phyloP scores from a whole-genome alignment of 1,284 basidiomycete genomes.

The Leccinum huronense region DNA sequence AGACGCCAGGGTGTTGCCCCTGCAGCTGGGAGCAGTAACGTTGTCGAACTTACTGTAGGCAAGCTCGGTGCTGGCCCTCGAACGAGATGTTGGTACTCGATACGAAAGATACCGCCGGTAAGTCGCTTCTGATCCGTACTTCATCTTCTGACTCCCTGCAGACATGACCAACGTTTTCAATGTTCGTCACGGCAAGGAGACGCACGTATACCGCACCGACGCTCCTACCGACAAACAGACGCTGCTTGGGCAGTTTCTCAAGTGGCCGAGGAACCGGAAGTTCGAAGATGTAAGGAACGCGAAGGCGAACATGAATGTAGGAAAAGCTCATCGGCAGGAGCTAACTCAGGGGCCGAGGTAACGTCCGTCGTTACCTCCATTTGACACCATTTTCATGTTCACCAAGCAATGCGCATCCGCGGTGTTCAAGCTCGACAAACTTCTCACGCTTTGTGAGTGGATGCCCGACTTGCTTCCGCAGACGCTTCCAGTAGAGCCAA shows the following conservation, averaged over 20 bases:
- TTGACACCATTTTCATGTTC: constrained; percentile 19
- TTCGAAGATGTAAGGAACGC: constrained; percentile 86
- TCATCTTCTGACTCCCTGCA: constrained; percentile 32
- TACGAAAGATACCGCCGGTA: constrained; percentile 90
- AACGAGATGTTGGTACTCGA: constrained; percentile 93
- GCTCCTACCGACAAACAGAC: constrained; percentile 81
- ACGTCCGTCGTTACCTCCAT: constrained; percentile 27
- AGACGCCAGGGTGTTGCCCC: constrained; percentile 53
- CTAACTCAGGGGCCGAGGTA: constrained; percentile 60
- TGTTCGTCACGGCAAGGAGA: constrained; percentile 90
- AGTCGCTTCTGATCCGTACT: constrained; percentile 29
- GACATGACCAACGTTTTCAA: constrained; percentile 96
- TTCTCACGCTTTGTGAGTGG: constrained; percentile 63
- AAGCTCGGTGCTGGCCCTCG: constrained; percentile 88
- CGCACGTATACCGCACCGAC: constrained; percentile 89
- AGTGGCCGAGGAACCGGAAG: constrained; percentile 87
- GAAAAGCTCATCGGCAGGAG: constrained; percentile 71
- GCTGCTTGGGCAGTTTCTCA: constrained; percentile 82
- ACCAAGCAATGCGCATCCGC: constrained; percentile 38
- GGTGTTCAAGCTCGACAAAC: constrained; percentile 34
- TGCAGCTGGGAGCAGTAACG: constrained; percentile 24
- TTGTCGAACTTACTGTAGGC: constrained; percentile 41
- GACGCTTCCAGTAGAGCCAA: constrained; percentile 57
- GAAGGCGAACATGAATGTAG: constrained; percentile 88
- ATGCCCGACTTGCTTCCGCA: constrained; percentile 49